Evolutionary conservation across 106 monocot species (phyloP).

Genomic region (Chionographis japonica): DNA sequence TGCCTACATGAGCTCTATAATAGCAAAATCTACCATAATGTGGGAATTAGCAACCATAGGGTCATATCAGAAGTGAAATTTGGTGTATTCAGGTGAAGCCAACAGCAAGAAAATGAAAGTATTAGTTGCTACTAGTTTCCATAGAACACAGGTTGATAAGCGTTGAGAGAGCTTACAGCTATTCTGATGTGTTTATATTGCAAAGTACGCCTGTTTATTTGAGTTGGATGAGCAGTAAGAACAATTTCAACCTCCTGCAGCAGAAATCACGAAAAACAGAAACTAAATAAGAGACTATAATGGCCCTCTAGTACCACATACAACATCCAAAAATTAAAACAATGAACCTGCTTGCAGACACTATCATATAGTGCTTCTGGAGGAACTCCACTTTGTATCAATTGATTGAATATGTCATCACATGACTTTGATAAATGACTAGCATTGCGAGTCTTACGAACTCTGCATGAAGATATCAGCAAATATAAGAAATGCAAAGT

Average conservation of each 20-base stretch:
- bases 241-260: slow-evolving; percentile 91
- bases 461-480: slow-evolving; percentile 32
- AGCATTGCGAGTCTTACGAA: slow-evolving; percentile 55
- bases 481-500: neutral
- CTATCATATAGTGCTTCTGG: slow-evolving; percentile 70
- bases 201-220: slow-evolving; percentile 92
- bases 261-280: neutral
- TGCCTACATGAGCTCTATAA: no score
- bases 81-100: no score
- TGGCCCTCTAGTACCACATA: neutral
- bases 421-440: slow-evolving; percentile 73
- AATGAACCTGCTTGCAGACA: slow-evolving; percentile 73
- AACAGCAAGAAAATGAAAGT: no score
- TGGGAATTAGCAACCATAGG: no score
- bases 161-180: slow-evolving; percentile 39
- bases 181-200: slow-evolving; percentile 95
- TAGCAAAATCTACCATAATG: no score
- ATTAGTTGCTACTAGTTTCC: neutral
- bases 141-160: neutral
- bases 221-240: slow-evolving; percentile 93
- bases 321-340: neutral
- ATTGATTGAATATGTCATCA: slow-evolving; percentile 72
- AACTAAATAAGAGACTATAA: neutral
- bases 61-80: no score
- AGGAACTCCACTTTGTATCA: slow-evolving; percentile 74